These are phyloP conservation scores for Rhodotorula graminis DNA, from an alignment of 768 basidiomycete species.

Conservation along the genomic window DNA sequence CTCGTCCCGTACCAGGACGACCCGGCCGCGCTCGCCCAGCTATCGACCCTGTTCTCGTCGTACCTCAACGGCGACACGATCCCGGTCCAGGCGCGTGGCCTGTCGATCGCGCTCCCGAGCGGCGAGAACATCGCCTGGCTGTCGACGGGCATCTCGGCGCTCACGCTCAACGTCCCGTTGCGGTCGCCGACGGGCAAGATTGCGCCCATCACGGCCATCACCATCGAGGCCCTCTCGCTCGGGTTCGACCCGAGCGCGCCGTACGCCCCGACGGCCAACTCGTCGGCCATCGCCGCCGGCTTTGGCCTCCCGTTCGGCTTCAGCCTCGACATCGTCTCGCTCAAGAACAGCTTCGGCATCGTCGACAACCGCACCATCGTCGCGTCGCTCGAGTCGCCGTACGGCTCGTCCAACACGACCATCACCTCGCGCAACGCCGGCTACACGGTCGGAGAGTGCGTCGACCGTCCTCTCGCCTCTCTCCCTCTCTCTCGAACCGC, in stretches of 20 bases:
- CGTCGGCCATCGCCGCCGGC: slow-evolving; percentile 58
- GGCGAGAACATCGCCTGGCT: slow-evolving; percentile 63
- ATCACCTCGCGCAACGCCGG: slow-evolving; percentile 55
- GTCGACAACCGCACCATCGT: slow-evolving; percentile 55
- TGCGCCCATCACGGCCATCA: slow-evolving; percentile 62
- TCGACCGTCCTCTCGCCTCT: too few relatives aligned
- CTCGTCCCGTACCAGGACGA: slow-evolving; percentile 55
- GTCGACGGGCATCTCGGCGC: slow-evolving; percentile 57
- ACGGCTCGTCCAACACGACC: slow-evolving; percentile 57
- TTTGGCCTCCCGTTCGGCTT: slow-evolving; percentile 72
- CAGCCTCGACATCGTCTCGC: slow-evolving; percentile 48
- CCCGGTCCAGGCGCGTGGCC: slow-evolving; percentile 59
- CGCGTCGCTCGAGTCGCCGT: slow-evolving; percentile 58
- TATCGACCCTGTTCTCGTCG: slow-evolving; percentile 64
- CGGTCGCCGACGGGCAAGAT: slow-evolving; percentile 50
- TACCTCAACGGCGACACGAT: slow-evolving; percentile 64
- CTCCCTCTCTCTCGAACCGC: too few relatives aligned
- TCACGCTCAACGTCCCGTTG: slow-evolving; percentile 64
- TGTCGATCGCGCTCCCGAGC: slow-evolving; percentile 59
- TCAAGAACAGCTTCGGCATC: slow-evolving; percentile 64
- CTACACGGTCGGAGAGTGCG: slow-evolving; percentile 57
- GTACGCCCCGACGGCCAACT: slow-evolving; percentile 59
- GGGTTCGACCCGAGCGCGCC: slow-evolving; percentile 56
- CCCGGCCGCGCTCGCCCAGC: slow-evolving; percentile 51
- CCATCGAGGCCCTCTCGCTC: slow-evolving; percentile 60